Percentiles rank a stretch among this genome's conserved stretches.
These are phyloP conservation scores for Mycena vitilis DNA, from an alignment of 768 basidiomycete species.

Conservation along the genomic window DNA sequence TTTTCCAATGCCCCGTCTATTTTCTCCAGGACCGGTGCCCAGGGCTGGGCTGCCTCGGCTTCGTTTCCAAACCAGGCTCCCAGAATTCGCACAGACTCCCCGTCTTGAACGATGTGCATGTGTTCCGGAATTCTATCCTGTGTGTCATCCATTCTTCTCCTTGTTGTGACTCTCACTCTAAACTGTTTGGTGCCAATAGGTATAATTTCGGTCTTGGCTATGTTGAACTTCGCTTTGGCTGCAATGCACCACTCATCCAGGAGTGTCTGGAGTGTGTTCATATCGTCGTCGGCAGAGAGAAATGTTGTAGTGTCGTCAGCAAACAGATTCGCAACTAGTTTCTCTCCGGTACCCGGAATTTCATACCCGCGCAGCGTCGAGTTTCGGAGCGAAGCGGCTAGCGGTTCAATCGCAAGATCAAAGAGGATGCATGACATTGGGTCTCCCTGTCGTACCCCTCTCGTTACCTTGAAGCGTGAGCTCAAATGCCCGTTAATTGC, in stretches of 20 bases:
- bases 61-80: background rate
- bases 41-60: background rate
- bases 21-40: background rate
- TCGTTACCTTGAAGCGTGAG: too few relatives aligned
- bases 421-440: background rate
- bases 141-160: background rate
- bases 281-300: background rate
- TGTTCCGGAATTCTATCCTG: background rate
- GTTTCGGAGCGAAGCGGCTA: background rate
- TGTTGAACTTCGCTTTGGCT: conserved; percentile 45
- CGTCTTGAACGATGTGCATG: background rate
- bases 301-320: conserved; percentile 4
- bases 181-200: too few relatives aligned
- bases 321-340: background rate
- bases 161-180: conserved; percentile 14
- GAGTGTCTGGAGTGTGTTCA: background rate
- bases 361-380: background rate
- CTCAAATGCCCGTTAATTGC: too few relatives aligned
- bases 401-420: conserved; percentile 21
- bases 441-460: too few relatives aligned
- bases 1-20: conserved; percentile 2
- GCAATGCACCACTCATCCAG: conserved; percentile 44
- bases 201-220: conserved; percentile 45
- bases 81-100: background rate
- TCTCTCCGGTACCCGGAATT: background rate